Base-by-base conservation (phyloP, 2,329 filamentous ascomycete genomes). In the Teratosphaeria viscida region DNA sequence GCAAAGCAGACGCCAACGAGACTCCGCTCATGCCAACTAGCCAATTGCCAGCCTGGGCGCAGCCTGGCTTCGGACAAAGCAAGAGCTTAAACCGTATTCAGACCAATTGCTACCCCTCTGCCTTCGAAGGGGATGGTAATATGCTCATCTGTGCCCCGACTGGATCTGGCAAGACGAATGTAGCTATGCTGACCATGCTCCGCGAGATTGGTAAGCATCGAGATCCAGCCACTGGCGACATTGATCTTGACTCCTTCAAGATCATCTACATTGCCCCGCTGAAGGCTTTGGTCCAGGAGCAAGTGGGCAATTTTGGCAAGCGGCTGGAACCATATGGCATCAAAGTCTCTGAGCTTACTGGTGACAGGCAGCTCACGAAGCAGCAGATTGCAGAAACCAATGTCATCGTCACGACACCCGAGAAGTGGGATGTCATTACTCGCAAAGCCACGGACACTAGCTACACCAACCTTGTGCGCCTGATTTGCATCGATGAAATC, bases 341-440 rank as follows among this genome's bases (percentile, higher is more conserved):
- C 71, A 87, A 84, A 61, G 94, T 99, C 11, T 85, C 92, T n/a
- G 94, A 99, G 75, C 79, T 99, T 70, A 99, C 94, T 62, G 94
- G 94, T 78, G 94, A 99, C 77, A 89, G 94, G 57, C 94, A 97
- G 76, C 87, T 99, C 71, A 99, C 92, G 23, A 99, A 99, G 76
- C 91, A 96, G 74, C 94, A 99, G 79, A 97, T 99, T 64, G 85
- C 92, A 1, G 94, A 99, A 70, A 99, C 94, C 0, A 92, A 99
- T 73, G 87, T 99, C 67, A 99, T 99, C 67, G 92, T 99, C 61
- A 99, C 94, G 0, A 99, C 94, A 0, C 94, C 94, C 23, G 94
- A 99, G 75, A 99, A 99, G 77, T 99, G 91, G 89, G 94, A 99
- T 75, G 92, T 99, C 66, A 96, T 99, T 67, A 99, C 95, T 5